These are phyloP conservation scores for Leucocoprinus leucothites DNA, from an alignment of 768 basidiomycete genomes.

Conservation along the genomic window DNA sequence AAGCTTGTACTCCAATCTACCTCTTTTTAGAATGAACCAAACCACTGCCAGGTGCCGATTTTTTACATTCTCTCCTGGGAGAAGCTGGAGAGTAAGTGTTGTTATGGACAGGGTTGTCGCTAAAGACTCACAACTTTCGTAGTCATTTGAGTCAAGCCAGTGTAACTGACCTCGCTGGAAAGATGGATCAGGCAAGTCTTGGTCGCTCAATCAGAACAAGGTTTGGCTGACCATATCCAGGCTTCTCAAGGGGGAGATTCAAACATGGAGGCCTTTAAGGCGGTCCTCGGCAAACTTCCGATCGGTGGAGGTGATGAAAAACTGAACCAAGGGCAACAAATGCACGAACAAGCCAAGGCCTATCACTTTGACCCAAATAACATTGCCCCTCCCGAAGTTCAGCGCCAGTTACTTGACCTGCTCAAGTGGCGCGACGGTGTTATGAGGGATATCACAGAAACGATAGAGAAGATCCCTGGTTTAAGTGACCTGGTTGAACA, in stretches of 20 bases:
- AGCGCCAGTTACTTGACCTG: slow-evolving; percentile 49
- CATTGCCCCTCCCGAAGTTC: slow-evolving; percentile 63
- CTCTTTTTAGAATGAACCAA: background rate
- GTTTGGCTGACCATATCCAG: slow-evolving; percentile 14
- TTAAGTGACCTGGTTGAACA: slow-evolving; percentile 54
- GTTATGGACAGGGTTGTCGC: background rate
- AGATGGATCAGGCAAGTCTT: slow-evolving; percentile 39
- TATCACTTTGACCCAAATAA: slow-evolving; percentile 63
- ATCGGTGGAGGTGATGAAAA: slow-evolving; percentile 50
- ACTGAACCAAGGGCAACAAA: slow-evolving; percentile 50
- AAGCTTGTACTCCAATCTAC: slow-evolving; percentile 10
- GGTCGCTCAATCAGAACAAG: background rate
- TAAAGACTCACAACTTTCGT: slow-evolving; percentile 8
- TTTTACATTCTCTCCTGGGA: slow-evolving; percentile 61
- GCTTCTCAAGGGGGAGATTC: slow-evolving; percentile 31
- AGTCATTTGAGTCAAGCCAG: slow-evolving; percentile 60
- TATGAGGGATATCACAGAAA: slow-evolving; percentile 47
- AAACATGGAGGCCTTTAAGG: slow-evolving; percentile 36
- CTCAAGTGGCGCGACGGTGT: slow-evolving; percentile 65
- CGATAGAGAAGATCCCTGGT: slow-evolving; percentile 67
- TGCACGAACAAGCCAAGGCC: slow-evolving; percentile 52
- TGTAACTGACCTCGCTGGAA: slow-evolving; percentile 53
- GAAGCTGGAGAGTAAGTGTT: slow-evolving; percentile 61
- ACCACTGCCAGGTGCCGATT: slow-evolving; percentile 43
- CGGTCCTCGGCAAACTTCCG: slow-evolving; percentile 43